Conservation (phyloP, 106 monocot genomes). For the Alisma plantagoaquatica region DNA sequence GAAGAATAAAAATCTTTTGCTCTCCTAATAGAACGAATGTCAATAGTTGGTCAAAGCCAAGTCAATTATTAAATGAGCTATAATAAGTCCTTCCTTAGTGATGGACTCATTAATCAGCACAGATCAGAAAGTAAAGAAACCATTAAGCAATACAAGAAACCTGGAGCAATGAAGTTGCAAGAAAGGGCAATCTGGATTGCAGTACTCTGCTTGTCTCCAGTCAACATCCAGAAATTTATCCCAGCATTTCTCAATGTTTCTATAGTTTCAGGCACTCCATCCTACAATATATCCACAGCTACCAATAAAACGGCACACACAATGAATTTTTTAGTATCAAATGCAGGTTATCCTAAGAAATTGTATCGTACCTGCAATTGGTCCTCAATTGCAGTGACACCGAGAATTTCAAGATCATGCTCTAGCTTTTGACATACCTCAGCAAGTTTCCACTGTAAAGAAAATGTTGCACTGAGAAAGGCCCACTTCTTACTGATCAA, state of each 20-base stretch:
- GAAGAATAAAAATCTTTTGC: too few relatives aligned
- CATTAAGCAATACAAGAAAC: slow-evolving; percentile 24
- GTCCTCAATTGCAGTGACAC: slow-evolving; percentile 92
- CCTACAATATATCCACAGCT: too few relatives aligned
- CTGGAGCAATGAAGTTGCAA: slow-evolving; percentile 93
- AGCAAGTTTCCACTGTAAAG: slow-evolving; percentile 74
- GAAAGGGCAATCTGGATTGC: slow-evolving; percentile 93
- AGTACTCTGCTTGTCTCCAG: slow-evolving; percentile 94
- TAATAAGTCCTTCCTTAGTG: too few relatives aligned
- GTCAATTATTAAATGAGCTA: too few relatives aligned
- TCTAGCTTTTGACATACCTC: slow-evolving; percentile 87
- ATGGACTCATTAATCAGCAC: neutral
- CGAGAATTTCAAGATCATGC: slow-evolving; percentile 85
- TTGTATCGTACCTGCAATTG: slow-evolving; percentile 61
- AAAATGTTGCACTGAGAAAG: too few relatives aligned
- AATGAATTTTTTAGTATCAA: neutral
- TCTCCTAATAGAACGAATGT: too few relatives aligned
- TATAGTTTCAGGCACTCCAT: slow-evolving; percentile 95
- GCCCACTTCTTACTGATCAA: too few relatives aligned
- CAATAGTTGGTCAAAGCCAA: too few relatives aligned
- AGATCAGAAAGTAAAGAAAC: neutral
- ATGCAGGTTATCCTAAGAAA: neutral
- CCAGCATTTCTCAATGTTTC: slow-evolving; percentile 81
- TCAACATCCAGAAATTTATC: slow-evolving; percentile 99
- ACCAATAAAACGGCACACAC: too few relatives aligned